These are phyloP conservation scores for Pythium insidiosum DNA, from an alignment of 352 stramenopile genomes.

Conservation along the genomic window DNA sequence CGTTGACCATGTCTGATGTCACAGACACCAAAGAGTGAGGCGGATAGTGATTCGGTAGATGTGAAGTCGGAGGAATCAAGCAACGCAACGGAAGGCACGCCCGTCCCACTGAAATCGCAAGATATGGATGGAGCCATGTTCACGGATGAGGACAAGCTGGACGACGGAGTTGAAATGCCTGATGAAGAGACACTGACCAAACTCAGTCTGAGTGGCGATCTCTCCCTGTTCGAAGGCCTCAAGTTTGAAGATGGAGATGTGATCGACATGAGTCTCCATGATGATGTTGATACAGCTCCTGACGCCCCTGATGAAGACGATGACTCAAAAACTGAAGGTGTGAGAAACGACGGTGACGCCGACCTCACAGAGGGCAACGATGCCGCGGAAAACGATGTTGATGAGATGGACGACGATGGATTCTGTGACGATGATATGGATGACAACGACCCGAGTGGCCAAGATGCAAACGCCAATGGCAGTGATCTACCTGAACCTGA, in stretches of 20 bases:
- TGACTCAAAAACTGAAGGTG: conserved; percentile 25
- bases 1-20: too few species aligned
- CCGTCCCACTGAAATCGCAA: too few species aligned
- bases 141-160: conserved; percentile 10
- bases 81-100: too few species aligned
- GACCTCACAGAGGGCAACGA: conserved; percentile 9
- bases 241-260: conserved; percentile 83
- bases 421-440: conserved; percentile 14
- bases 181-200: conserved; percentile 62
- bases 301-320: conserved; percentile 17
- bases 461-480: too few species aligned
- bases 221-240: conserved; percentile 80
- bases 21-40: too few species aligned
- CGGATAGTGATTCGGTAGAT: too few species aligned
- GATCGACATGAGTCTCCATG: conserved; percentile 58
- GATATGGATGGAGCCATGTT: conserved; percentile 5
- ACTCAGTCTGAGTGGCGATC: conserved; percentile 67
- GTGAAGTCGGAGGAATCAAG: too few species aligned
- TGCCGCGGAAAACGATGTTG: conserved; percentile 23
- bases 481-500: conserved; percentile 22
- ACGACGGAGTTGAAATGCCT: too few species aligned
- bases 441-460: conserved; percentile 9
- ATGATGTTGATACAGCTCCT: too few species aligned
- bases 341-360: conserved; percentile 15
- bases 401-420: conserved; percentile 20